Evolutionary conservation across 768 basidiomycete genomes (phyloP).

Genomic region (Termitomyces sp.): DNA sequence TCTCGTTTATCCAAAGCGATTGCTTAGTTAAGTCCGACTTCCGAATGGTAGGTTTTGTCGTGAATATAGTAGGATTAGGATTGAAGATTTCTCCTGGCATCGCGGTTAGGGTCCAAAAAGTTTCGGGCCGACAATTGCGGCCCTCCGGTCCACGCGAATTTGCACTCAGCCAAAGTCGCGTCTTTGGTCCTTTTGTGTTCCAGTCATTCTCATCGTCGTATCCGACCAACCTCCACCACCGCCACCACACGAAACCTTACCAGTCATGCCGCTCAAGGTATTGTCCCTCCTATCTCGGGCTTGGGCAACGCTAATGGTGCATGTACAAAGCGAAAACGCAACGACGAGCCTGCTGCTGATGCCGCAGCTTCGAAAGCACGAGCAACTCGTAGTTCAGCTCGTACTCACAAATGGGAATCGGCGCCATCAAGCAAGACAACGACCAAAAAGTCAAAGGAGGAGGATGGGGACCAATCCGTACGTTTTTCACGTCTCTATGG

Average conservation of each 20-base stretch:
- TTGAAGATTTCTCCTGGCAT: conserved; percentile 72
- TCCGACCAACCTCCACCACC: not conserved
- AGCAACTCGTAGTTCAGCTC: conserved; percentile 40
- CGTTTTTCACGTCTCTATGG: conserved; percentile 9
- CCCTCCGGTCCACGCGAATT: conserved; percentile 20
- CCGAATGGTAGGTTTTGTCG: conserved; percentile 39
- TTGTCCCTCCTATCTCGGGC: not conserved
- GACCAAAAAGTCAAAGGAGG: conserved; percentile 17
- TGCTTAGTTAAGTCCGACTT: conserved; percentile 34
- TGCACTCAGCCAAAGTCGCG: conserved; percentile 8
- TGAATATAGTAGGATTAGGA: conserved; percentile 84
- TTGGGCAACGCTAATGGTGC: not conserved
- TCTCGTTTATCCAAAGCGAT: conserved; percentile 60
- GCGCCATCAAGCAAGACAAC: conserved; percentile 21
- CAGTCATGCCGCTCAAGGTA: conserved; percentile 34
- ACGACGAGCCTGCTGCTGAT: conserved; percentile 29
- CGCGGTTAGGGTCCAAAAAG: conserved; percentile 9
- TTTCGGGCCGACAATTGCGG: conserved; percentile 10
- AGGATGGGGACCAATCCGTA: conserved; percentile 10
- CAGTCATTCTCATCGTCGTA: not conserved
- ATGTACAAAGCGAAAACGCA: conserved; percentile 51
- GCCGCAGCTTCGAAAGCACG: conserved; percentile 31
- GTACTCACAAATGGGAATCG: conserved; percentile 22
- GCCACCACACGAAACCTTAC: conserved; percentile 1
- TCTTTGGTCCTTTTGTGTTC: not conserved